A percentile compares a stretch with the other conserved stretches of the same genome.
Conservation (phyloP, 345 rosid genomes). For the Lenwebbia sp. region DNA sequence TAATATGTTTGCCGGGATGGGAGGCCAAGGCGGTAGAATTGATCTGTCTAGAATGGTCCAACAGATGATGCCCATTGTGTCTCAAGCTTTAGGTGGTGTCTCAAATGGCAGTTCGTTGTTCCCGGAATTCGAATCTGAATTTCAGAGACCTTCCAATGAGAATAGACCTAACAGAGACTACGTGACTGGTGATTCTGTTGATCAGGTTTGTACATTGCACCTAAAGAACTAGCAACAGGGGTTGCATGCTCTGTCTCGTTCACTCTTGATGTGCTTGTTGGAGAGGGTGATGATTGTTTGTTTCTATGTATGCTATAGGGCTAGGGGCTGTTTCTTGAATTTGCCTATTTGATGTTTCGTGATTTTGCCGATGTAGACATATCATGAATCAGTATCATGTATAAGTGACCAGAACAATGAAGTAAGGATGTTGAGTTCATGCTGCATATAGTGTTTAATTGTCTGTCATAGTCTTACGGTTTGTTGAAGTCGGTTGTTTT, state of each 20-base stretch:
- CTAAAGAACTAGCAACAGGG: not conserved
- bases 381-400: not conserved
- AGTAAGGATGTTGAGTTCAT: not conserved
- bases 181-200: constrained; percentile 13
- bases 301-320: not conserved
- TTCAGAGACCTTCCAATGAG: constrained; percentile 14
- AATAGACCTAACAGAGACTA: constrained; percentile 7
- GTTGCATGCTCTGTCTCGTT: not conserved
- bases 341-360: not conserved
- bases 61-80: constrained; percentile 94
- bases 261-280: not conserved
- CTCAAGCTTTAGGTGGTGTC: constrained; percentile 61
- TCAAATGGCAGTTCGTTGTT: constrained; percentile 12
- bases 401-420: not conserved
- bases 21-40: constrained; percentile 44
- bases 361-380: not conserved
- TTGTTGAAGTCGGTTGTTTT: not conserved
- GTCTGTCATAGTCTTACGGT: not conserved
- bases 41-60: constrained; percentile 82
- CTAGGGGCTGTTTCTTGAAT: not conserved
- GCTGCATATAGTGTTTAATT: not conserved
- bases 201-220: constrained; percentile 30
- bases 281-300: not conserved
- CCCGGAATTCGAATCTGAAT: constrained; percentile 12
- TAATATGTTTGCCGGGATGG: constrained; percentile 56